phyloP scores from a whole-genome alignment of 257 asterid genomes.

The Solanum gandarillasii region DNA sequence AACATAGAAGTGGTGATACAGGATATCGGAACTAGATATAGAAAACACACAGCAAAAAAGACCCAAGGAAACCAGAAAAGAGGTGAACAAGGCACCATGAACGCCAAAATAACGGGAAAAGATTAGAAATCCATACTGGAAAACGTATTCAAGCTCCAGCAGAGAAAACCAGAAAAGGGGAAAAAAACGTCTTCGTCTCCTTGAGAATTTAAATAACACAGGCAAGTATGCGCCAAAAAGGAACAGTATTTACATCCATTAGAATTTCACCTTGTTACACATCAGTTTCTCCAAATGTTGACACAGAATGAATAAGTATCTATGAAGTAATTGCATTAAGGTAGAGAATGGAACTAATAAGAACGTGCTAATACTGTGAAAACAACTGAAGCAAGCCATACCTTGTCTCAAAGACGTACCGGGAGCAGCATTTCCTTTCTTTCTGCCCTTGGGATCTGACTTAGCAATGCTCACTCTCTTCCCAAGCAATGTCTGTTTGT shows the following conservation, averaged over 20 bases:
- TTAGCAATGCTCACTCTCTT: slow-evolving; percentile 58
- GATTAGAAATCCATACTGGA: neutral
- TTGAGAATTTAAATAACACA: neutral
- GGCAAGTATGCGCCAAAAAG: neutral
- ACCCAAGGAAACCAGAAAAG: neutral
- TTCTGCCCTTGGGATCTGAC: slow-evolving; percentile 68
- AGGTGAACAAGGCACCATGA: neutral
- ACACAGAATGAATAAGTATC: neutral
- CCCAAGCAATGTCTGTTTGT: slow-evolving; percentile 48
- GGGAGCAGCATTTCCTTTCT: slow-evolving; percentile 27
- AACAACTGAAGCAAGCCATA: slow-evolving; percentile 5
- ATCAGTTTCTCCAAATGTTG: neutral
- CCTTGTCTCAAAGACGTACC: slow-evolving; percentile 27
- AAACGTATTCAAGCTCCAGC: neutral
- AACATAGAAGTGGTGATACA: neutral
- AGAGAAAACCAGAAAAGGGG: neutral
- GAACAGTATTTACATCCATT: neutral
- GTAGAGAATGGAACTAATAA: neutral
- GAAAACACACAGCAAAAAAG: neutral
- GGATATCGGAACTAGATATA: neutral
- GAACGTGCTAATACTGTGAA: neutral
- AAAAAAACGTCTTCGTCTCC: neutral
- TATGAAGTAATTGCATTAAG: neutral
- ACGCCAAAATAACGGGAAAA: neutral
- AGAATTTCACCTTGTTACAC: neutral